Percentiles rank a stretch among this genome's conserved stretches.
These are phyloP conservation scores for Diversispora epigaea DNA, from an alignment of 192 early-diverging fungal genomes.

Conservation along the genomic window DNA sequence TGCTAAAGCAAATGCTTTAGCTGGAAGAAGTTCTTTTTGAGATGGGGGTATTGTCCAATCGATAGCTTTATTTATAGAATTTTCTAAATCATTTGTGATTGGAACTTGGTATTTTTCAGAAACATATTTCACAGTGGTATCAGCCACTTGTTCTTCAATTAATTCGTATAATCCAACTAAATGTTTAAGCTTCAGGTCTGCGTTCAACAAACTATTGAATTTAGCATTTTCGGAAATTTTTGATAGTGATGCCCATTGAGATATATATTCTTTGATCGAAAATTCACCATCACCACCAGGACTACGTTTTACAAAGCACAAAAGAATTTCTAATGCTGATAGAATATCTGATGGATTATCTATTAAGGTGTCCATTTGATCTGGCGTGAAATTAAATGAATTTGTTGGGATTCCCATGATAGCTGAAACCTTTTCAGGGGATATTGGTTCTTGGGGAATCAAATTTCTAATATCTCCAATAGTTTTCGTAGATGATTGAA, in stretches of 20 bases:
- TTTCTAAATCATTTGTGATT: background rate
- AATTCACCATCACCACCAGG: conserved; percentile 9
- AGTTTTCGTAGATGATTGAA: conserved; percentile 18
- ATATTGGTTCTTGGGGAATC: conserved; percentile 29
- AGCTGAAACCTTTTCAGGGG: background rate
- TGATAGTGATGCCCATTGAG: conserved; percentile 26
- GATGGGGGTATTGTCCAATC: background rate
- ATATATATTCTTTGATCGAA: conserved; percentile 21
- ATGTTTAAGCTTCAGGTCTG: conserved; percentile 12
- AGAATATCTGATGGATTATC: conserved; percentile 24
- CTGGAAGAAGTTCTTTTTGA: background rate
- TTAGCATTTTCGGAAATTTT: background rate
- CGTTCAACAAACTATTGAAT: background rate
- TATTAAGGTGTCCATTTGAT: background rate
- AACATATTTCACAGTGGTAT: conserved; percentile 5
- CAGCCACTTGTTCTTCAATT: conserved; percentile 23
- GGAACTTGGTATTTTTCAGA: conserved; percentile 12
- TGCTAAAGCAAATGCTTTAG: background rate
- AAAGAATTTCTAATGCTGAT: conserved; percentile 29
- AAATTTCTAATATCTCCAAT: conserved; percentile 18
- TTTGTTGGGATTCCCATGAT: background rate
- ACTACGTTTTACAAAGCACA: conserved; percentile 34
- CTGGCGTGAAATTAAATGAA: background rate
- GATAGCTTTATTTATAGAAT: background rate
- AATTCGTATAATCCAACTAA: conserved; percentile 29